Evolutionary conservation across 805 yeast genomes (phyloP), one percentile per base, ranked within the genome.

Genomic region (Metschnikowia bowlesiae): DNA sequence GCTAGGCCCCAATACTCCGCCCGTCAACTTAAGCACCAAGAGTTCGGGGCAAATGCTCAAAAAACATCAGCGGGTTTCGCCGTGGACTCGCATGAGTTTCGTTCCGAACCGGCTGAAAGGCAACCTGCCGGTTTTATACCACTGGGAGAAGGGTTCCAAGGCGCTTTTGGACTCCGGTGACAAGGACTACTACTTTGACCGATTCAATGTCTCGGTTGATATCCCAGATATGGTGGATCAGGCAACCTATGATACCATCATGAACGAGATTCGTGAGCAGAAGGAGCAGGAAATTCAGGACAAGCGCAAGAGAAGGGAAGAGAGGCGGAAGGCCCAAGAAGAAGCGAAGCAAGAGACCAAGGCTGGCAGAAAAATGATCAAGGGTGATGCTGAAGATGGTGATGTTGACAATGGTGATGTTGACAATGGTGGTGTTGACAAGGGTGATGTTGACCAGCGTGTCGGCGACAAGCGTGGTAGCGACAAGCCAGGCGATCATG

Each of bases 1-100:
- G 47, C 73, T 94, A 38, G 99, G 99, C 5, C 91, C 94, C 37
- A 89, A 89, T 65, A 83, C 96, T 1, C 97, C 99, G 0, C 91
- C 98, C 0, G 80, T 73, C n/a, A 66, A 55, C 50, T 49, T 74
- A n/a, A 56, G 57, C 22, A 38, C 61, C 18, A 59, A 58, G 4
- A 50, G 58, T 37, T 55, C 50, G 79, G 53, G 53, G 13, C n/a
- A 79, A 78, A n/a, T 74, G 75, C 85, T 84, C 55, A 88, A 84
- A 52, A 78, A 82, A 57, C 81, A 81, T 51, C 74, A 79, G 16
- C 85, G 82, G 53, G 85, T 89, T 0, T 78, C 94, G 0, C 90
- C 96, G 0, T 94, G 99, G 99, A 77, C 81, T 0, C 74, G 81
- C 67, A 78, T 78, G 16, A 69, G 74, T 4, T 94, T 92, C 62